Evolutionary conservation across 179 eudicot genomes (phyloP).

Genomic region (Beta macrorhiza): DNA sequence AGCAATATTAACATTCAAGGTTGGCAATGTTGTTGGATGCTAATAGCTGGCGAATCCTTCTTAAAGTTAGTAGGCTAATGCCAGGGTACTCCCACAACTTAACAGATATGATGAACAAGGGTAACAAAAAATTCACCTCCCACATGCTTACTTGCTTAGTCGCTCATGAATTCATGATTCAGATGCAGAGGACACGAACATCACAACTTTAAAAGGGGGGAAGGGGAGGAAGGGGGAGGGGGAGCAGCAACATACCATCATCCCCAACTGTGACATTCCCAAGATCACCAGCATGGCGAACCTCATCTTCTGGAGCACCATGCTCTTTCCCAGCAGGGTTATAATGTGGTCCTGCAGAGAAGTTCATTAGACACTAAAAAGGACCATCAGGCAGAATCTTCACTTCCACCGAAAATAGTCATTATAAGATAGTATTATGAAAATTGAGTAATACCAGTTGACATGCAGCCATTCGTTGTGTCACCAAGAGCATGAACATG

Average conservation of each 20-base stretch:
- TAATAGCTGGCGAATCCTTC: not conserved
- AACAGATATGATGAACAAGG: not conserved
- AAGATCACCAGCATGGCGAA: slow-evolving; percentile 96
- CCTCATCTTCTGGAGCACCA: slow-evolving; percentile 86
- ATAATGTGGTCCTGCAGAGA: slow-evolving; percentile 71
- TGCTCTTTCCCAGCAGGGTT: slow-evolving; percentile 84
- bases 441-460: slow-evolving; percentile 56
- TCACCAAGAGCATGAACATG: slow-evolving; percentile 96
- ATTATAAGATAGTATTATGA: not conserved
- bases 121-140: not conserved
- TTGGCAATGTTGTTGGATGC: not conserved
- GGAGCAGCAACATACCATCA: slow-evolving; percentile 55
- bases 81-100: not conserved
- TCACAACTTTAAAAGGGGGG: not conserved
- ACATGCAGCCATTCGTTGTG: slow-evolving; percentile 94
- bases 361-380: slow-evolving; percentile 13
- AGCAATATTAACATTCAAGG: not conserved
- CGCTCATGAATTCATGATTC: too few relatives aligned
- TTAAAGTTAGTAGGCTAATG: not conserved
- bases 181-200: not conserved
- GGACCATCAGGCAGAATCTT: not conserved
- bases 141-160: not conserved
- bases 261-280: slow-evolving; percentile 80
- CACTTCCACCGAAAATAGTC: not conserved
- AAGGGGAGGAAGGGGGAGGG: not conserved